phyloP scores from a whole-genome alignment of 495 filamentous ascomycete genomes.

The Tetracladium marchalianum region DNA sequence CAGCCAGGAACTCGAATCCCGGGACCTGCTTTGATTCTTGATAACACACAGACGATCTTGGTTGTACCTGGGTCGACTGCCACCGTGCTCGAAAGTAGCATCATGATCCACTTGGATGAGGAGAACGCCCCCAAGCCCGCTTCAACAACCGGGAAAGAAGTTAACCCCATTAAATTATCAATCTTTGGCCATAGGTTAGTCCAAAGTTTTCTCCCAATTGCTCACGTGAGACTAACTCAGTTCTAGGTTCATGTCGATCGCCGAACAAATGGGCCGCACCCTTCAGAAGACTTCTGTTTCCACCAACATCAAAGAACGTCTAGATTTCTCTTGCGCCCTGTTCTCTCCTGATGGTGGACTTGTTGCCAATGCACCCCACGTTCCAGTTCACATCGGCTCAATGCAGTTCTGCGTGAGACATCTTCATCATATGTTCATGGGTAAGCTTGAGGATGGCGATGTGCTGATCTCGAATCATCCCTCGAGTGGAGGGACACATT shows the following conservation, averaged over 20 bases:
- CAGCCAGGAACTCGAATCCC: conserved; percentile 6
- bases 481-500: conserved; percentile 20
- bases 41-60: conserved; percentile 20
- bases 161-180: conserved; percentile 21
- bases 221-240: no score
- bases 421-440: conserved; percentile 9
- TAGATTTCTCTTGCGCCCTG: conserved; percentile 34
- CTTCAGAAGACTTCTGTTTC: conserved; percentile 32
- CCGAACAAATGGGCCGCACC: conserved; percentile 35
- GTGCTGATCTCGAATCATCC: conserved; percentile 20
- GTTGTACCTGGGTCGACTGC: conserved; percentile 14
- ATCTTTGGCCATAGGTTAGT: conserved; percentile 18
- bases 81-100: conserved; percentile 5
- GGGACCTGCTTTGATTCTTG: conserved; percentile 18
- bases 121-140: no score
- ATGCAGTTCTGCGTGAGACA: conserved; percentile 20
- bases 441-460: conserved; percentile 15
- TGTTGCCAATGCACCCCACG: conserved; percentile 31
- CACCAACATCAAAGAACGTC: conserved; percentile 34
- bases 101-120: no score
- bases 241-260: conserved; percentile 28
- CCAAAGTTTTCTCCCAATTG: no score
- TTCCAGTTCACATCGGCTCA: conserved; percentile 17
- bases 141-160: background rate
- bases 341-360: conserved; percentile 30